Base-by-base conservation (phyloP, 1,284 basidiomycete species). In the Mycena sp. region DNA sequence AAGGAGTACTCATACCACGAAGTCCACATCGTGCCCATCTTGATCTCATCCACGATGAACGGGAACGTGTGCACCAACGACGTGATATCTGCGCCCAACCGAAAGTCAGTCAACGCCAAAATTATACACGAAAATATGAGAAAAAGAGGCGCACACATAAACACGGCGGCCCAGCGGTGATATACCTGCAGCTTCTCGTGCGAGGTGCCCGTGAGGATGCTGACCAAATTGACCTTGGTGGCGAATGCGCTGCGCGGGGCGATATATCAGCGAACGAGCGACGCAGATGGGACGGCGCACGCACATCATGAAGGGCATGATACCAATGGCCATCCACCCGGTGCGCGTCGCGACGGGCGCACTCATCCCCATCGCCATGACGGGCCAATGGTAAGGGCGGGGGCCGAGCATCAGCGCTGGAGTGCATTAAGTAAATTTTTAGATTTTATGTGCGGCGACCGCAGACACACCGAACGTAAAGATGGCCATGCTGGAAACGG, bases 161-260 rank as follows among this genome's bases (percentile, higher is more conserved):
- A 61, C 64, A 75, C 70, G 6, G 76, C 76, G 0, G 76, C 61
- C 75, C 80, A 80, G 43, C 79, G 78, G 63, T 82, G 81, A 65
- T 76, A 78, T 16, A 81, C 77, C 63, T 81, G 80, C 2, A 82
- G 75, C 67, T 78, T 78, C 67, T 82, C 80, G 64, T 82, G 80
- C 16, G 79, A 79, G 10, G 75, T 73, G 17, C 79, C 78, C 14
- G 79, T 78, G 29, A 81, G 58, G 43, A 80, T 67, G 3, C 71
- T 73, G 54, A 82, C 70, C 44, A 73, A 64, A 68, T 81, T 81
- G 59, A 76, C 70, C 60, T 82, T 82, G n/a, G 75, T 75, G 3
- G 76, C 77, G 64, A 81, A 77, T 1, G 73, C 74, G 26, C 74
- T 77, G 50, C 7, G 23, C 12, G 17, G 40, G 30, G n/a, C 26